Conservation (phyloP, 257 asterid species). For the Echites panduratus region DNA sequence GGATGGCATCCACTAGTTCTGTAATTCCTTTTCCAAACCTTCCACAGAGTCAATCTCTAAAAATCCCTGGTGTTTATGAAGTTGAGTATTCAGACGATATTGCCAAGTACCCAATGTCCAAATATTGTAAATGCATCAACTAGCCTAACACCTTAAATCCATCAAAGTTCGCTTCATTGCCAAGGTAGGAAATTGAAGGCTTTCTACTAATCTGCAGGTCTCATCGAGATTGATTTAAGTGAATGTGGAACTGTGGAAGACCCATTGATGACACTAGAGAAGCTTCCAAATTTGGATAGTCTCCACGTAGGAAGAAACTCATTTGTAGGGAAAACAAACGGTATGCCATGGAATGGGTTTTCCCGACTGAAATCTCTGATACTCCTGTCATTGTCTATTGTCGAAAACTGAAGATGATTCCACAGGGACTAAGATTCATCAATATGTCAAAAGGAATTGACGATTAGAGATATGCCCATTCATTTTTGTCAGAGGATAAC, state of each 20-base stretch:
- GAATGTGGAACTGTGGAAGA: conserved; percentile 2
- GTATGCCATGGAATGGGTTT: neutral
- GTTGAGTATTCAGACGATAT: no score
- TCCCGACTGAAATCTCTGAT: no score
- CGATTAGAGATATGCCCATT: no score
- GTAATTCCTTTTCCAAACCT: no score
- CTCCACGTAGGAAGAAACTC: neutral
- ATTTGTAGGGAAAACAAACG: conserved; percentile 6
- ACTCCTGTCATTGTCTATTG: neutral
- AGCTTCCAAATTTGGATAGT: neutral
- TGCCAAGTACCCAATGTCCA: no score
- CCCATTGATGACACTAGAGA: neutral
- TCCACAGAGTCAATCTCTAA: no score
- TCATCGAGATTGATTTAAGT: neutral
- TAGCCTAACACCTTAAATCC: no score
- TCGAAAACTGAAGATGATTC: neutral
- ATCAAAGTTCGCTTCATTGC: no score
- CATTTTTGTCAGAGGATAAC: neutral
- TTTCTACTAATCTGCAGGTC: neutral
- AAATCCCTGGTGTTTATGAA: no score
- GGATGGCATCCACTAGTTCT: no score
- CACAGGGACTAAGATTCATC: neutral
- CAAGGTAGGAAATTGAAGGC: neutral
- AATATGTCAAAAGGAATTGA: neutral
- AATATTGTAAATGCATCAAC: no score